Evolutionary conservation across 768 basidiomycete species (phyloP).

Genomic region (Termitomyces sp.): DNA sequence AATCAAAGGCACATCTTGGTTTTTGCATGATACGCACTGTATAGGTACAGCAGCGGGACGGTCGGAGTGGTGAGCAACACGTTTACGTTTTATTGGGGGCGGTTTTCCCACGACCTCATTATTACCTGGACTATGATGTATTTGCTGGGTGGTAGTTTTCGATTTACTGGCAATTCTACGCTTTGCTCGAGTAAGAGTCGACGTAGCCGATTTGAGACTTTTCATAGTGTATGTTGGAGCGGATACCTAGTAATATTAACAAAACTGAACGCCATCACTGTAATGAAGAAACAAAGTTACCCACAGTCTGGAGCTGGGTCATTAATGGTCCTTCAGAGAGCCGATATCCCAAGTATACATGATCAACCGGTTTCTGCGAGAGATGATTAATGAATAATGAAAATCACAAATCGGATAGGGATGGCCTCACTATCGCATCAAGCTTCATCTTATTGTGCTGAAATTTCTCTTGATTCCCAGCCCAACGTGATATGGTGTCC

Average conservation of each 20-base stretch:
- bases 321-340: conserved; percentile 51
- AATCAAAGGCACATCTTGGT: conserved; percentile 69
- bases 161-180: conserved; percentile 19
- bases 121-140: background rate
- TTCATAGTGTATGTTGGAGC: conserved; percentile 48
- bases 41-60: conserved; percentile 20
- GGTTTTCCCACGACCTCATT: conserved; percentile 19
- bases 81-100: conserved; percentile 35
- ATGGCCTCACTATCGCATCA: conserved; percentile 35
- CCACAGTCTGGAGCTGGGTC: conserved; percentile 54
- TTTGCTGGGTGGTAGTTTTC: conserved; percentile 16
- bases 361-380: conserved; percentile 33
- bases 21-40: conserved; percentile 53
- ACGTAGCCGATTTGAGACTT: conserved; percentile 45
- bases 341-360: conserved; percentile 51
- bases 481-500: conserved; percentile 58
- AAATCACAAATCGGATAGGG: background rate
- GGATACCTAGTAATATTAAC: conserved; percentile 29
- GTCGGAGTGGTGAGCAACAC: conserved; percentile 26
- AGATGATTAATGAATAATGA: background rate
- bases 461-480: conserved; percentile 48
- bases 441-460: conserved; percentile 42
- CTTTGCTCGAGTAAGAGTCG: conserved; percentile 22
- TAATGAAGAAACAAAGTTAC: conserved; percentile 10
- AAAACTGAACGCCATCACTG: background rate